A percentile compares a stretch with the other conserved stretches of the same genome.
Evolutionary conservation across 2,329 filamentous ascomycete species (phyloP).

Genomic region (Penicillium sp.): DNA sequence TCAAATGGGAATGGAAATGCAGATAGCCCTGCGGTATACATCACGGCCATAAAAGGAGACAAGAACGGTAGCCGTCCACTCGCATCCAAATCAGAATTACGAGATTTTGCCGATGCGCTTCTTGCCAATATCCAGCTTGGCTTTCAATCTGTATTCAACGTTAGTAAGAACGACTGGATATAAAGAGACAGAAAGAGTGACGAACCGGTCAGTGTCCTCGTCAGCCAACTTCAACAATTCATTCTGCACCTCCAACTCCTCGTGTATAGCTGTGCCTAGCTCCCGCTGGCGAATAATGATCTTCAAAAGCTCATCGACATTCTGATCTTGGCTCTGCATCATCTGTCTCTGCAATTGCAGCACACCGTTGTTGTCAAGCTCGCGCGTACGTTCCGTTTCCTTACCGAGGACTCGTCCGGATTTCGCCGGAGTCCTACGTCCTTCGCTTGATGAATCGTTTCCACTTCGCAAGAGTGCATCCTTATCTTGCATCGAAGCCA

Average conservation of each 20-base stretch:
- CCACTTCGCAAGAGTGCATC: conserved; percentile 39
- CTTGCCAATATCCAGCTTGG: conserved; percentile 49
- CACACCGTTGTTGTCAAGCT: conserved; percentile 63
- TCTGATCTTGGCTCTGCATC: conserved; percentile 61
- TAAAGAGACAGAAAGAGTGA: conserved; percentile 5
- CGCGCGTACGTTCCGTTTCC: conserved; percentile 61
- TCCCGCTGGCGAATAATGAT: conserved; percentile 60
- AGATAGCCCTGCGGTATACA: background rate
- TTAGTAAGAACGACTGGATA: conserved; percentile 12
- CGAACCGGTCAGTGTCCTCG: conserved; percentile 54
- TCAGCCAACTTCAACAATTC: conserved; percentile 58
- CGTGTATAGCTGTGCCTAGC: conserved; percentile 61
- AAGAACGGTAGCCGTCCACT: background rate
- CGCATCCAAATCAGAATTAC: conserved; percentile 15
- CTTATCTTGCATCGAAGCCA: conserved; percentile 49
- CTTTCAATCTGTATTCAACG: conserved; percentile 33
- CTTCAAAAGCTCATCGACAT: conserved; percentile 57
- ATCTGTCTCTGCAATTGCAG: conserved; percentile 62
- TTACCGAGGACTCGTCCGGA: conserved; percentile 50
- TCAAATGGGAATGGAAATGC: background rate
- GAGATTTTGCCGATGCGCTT: conserved; percentile 49
- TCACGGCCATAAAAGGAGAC: background rate
- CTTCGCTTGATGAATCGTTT: conserved; percentile 14
- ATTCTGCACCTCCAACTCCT: conserved; percentile 62
- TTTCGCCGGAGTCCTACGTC: conserved; percentile 35